Percentiles rank a stretch among this genome's conserved stretches.
These are phyloP conservation scores for Suhomyces panamericanus DNA, from an alignment of 1,139 yeast genomes.

Conservation along the genomic window DNA sequence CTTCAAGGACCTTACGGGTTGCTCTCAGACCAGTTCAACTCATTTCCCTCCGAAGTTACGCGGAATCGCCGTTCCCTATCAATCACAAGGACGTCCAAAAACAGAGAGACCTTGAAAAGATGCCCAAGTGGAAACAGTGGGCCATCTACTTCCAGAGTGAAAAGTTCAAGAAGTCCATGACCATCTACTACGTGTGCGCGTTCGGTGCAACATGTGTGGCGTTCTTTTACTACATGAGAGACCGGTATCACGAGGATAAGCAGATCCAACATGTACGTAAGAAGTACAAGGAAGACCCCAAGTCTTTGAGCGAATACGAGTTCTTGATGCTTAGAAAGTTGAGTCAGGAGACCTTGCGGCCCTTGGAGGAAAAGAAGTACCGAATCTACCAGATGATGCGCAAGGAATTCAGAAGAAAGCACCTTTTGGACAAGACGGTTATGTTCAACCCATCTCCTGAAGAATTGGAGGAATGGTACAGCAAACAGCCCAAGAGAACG, in stretches of 20 bases:
- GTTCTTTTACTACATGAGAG: conserved; percentile 67
- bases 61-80: conserved; percentile 35
- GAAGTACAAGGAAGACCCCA: conserved; percentile 41
- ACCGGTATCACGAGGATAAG: conserved; percentile 62
- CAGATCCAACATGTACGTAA: conserved; percentile 51
- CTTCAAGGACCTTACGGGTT: neutral
- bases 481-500: conserved; percentile 36
- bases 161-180: conserved; percentile 42
- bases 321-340: conserved; percentile 57
- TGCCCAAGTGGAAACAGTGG: conserved; percentile 45
- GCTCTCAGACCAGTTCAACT: neutral
- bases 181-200: conserved; percentile 54
- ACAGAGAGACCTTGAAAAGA: conserved; percentile 23
- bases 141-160: conserved; percentile 38
- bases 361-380: conserved; percentile 56
- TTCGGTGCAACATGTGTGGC: conserved; percentile 57
- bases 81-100: conserved; percentile 28
- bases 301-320: conserved; percentile 59
- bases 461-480: conserved; percentile 48
- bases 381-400: conserved; percentile 54
- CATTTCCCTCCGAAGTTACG: conserved; percentile 11
- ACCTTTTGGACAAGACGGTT: conserved; percentile 43
- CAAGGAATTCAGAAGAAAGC: conserved; percentile 50
- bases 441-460: conserved; percentile 55
- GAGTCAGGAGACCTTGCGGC: conserved; percentile 50